These are phyloP conservation scores for Colletotrichum karsti DNA, from an alignment of 2,329 filamentous ascomycete species.

Conservation along the genomic window DNA sequence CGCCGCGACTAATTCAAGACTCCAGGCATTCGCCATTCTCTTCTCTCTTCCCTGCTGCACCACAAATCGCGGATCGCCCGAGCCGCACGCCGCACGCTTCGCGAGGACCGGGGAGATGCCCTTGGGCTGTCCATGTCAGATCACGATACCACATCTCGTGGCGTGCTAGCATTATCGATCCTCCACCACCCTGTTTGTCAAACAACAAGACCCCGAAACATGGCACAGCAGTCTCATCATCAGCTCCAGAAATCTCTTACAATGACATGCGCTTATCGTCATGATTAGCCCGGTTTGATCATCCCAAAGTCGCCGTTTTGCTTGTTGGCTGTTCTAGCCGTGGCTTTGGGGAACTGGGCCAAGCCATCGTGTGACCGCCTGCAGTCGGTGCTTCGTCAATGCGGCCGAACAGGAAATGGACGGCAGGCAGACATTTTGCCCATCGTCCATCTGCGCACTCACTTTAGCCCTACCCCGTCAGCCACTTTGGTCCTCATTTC, in stretches of 20 bases:
- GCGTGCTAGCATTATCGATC: not conserved
- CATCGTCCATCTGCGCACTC: not conserved
- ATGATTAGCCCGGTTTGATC: constrained; percentile 5
- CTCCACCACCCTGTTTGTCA: not conserved
- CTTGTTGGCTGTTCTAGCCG: not conserved
- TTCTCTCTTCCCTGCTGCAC: not conserved
- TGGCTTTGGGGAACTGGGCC: not conserved
- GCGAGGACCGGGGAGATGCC: not conserved
- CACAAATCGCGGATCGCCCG: not conserved
- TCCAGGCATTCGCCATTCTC: not conserved
- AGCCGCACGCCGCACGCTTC: not conserved
- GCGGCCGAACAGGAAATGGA: not conserved
- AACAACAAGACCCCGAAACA: constrained; percentile 12
- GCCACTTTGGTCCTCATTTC: not conserved
- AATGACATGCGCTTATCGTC: not conserved
- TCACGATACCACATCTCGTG: not conserved
- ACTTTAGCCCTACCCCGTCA: not conserved
- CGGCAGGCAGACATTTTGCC: not conserved
- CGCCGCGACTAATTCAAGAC: not conserved
- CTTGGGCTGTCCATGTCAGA: not conserved
- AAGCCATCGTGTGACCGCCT: constrained; percentile 17
- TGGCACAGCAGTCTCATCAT: constrained; percentile 5
- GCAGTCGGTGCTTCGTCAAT: constrained; percentile 18
- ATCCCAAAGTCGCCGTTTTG: not conserved
- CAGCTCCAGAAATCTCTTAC: not conserved